Evolutionary conservation across 2,329 filamentous ascomycete genomes (phyloP).

Genomic region (Ophiostoma sp.): DNA sequence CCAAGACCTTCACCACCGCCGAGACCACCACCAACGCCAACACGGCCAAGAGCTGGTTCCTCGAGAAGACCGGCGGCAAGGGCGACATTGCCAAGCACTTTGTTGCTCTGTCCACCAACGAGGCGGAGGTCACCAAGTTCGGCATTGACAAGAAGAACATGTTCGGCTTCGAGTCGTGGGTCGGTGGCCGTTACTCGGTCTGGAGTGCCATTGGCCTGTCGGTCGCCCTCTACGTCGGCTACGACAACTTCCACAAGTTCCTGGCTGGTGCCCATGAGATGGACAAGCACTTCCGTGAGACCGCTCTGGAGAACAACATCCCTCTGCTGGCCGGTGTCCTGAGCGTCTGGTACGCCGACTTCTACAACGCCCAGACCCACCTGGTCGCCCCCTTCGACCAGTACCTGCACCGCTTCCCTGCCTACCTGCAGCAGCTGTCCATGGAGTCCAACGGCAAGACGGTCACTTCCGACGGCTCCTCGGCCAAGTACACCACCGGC

Average conservation of each 20-base stretch:
- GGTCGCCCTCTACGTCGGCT: slow-evolving; percentile 92
- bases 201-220: slow-evolving; percentile 98
- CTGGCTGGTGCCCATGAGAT: slow-evolving; percentile 91
- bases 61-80: slow-evolving; percentile 74
- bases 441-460: slow-evolving; percentile 99
- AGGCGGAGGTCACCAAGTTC: slow-evolving; percentile 93
- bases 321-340: slow-evolving; percentile 87
- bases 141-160: slow-evolving; percentile 99
- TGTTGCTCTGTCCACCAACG: slow-evolving; percentile 95
- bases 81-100: slow-evolving; percentile 97
- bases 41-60: slow-evolving; percentile 95
- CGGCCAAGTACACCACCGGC: slow-evolving; percentile 97
- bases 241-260: slow-evolving; percentile 97
- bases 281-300: slow-evolving; percentile 96
- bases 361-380: slow-evolving; percentile 97
- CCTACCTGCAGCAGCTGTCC: slow-evolving; percentile 97
- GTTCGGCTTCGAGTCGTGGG: slow-evolving; percentile 99
- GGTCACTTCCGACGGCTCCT: slow-evolving; percentile 81
- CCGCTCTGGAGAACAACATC: slow-evolving; percentile 92
- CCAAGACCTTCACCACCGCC: slow-evolving; percentile 98
- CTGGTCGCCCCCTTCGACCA: slow-evolving; percentile 97
- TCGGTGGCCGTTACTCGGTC: slow-evolving; percentile 95
- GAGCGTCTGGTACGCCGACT: slow-evolving; percentile 98
- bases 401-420: slow-evolving; percentile 98
- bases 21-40: slow-evolving; percentile 98